A percentile compares a stretch with the other conserved stretches of the same genome.
These are phyloP conservation scores for Rhizomucor miehei DNA, from an alignment of 371 early-diverging fungal genomes.

Conservation along the genomic window DNA sequence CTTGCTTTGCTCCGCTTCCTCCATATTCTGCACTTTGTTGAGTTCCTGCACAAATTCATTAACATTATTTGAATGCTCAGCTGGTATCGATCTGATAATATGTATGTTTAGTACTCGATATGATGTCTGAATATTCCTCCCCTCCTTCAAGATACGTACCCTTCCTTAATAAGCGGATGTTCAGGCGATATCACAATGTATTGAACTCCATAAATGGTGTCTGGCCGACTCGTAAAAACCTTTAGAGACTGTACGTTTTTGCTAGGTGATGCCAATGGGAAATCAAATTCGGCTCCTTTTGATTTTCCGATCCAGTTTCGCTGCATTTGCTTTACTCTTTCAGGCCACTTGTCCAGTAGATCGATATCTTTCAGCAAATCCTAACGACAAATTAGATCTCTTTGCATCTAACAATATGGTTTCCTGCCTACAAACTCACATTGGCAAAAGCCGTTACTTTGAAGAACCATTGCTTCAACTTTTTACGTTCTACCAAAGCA, in stretches of 20 bases:
- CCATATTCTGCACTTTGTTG: constrained; percentile 42
- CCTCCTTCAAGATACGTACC: constrained; percentile 14
- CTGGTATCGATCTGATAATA: constrained; percentile 43
- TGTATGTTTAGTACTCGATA: no score
- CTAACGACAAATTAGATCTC: constrained; percentile 27
- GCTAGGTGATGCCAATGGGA: constrained; percentile 33
- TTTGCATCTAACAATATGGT: no score
- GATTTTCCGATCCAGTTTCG: constrained; percentile 93
- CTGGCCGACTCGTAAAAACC: constrained; percentile 84
- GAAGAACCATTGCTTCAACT: constrained; percentile 92
- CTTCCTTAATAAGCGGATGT: constrained; percentile 49
- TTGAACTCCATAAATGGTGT: constrained; percentile 75
- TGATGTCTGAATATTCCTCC: not conserved
- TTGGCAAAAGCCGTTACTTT: constrained; percentile 85
- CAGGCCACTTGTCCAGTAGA: constrained; percentile 80
- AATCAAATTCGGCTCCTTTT: constrained; percentile 76
- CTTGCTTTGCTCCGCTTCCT: constrained; percentile 47
- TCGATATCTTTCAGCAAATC: constrained; percentile 77
- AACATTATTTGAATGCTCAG: constrained; percentile 43
- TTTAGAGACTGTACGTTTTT: constrained; percentile 26
- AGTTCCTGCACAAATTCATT: constrained; percentile 51
- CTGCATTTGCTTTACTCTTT: constrained; percentile 87
- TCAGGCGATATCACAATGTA: constrained; percentile 77
- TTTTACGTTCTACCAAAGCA: constrained; percentile 86
- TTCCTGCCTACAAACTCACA: constrained; percentile 31